Evolutionary conservation across 352 stramenopile species (phyloP).

Genomic region (Phytophthora ramorum): DNA sequence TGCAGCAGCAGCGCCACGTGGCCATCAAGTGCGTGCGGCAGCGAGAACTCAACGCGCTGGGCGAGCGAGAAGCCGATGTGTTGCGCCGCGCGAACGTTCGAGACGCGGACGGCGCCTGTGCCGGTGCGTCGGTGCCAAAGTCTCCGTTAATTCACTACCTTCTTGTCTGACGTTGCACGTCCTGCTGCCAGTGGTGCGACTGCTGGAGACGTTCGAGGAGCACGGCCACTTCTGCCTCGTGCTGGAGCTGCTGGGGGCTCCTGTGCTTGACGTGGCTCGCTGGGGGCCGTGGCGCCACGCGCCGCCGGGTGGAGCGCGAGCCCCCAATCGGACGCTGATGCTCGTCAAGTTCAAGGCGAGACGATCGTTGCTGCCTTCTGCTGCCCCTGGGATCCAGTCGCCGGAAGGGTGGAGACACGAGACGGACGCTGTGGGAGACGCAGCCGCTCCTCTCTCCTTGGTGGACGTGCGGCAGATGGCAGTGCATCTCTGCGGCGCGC

Average conservation of each 20-base stretch:
- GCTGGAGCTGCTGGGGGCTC: conserved; percentile 65
- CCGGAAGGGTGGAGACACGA: conserved; percentile 7
- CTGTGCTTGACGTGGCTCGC: conserved; percentile 94
- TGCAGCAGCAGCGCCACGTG: conserved; percentile 45
- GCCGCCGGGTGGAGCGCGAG: conserved; percentile 56
- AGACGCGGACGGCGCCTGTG: conserved; percentile 46
- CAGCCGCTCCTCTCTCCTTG: conserved; percentile 37
- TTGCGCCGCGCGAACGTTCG: conserved; percentile 47
- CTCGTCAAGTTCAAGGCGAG: conserved; percentile 31
- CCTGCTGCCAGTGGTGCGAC: conserved; percentile 47
- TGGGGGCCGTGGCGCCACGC: conserved; percentile 94
- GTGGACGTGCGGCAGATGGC: conserved; percentile 57
- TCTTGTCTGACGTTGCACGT: background rate
- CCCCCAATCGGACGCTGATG: conserved; percentile 22
- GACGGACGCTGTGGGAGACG: conserved; percentile 3
- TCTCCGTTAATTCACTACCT: background rate
- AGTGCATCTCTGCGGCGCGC: conserved; percentile 67
- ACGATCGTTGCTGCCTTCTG: conserved; percentile 12
- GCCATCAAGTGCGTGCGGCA: conserved; percentile 77
- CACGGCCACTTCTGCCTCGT: conserved; percentile 67
- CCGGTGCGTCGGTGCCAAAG: conserved; percentile 32
- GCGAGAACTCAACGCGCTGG: conserved; percentile 55
- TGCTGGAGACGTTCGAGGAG: conserved; percentile 68
- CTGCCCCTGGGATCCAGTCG: conserved; percentile 12
- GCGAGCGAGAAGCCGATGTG: conserved; percentile 62